Evolutionary conservation across 139 green algal species (phyloP), one percentile per base, ranked within the genome.

Genomic region (Chlamydomonas sp.): DNA sequence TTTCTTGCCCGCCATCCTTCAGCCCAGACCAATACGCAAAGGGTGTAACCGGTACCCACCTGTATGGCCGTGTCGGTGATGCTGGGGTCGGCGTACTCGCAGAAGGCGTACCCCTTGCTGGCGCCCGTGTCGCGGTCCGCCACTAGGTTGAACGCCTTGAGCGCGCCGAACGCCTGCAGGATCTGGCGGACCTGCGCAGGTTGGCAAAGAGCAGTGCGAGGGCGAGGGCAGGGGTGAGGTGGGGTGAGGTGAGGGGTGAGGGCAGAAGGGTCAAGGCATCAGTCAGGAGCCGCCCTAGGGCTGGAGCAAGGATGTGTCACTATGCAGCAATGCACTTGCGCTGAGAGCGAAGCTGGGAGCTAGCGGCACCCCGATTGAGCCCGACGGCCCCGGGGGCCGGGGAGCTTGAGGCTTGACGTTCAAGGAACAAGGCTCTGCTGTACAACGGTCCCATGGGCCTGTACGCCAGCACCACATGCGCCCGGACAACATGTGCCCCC

Each of bases 111-210:
- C 71, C 87, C 90, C 63, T 87, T 88, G 57, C 79, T 89, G 31
- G 67, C 64, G 63, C 87, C 90, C 20, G 83, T 89, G 6, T 91
- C 87, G 9, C 90, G 63, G 71, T 93, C 92, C 12, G 63, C 75
- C 20, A 93, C 86, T 71, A 94, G 67, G 85, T 87, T 94, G 86
- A 92, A 94, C 1, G 90, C 85, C 77, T 89, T 89, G 1, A 94
- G 79, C 17, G 71, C n/a, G 14, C 92, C 92, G 88, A 94, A 94
- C 1, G 88, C 85, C 72, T 89, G 74, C 63, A 93, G 77, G 79
- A 93, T 82, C 72, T 90, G 78, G 69, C 85, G 87, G 72, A 91
- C 85, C 79, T 92, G 79, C 72, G 83, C 60, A 88, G 74, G 74
- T 82, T 49, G 14, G 12, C 69, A 63, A 85, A 31, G 31, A 49